Evolutionary conservation across 2,329 filamentous ascomycete species (phyloP), one percentile per base, ranked within the genome.

Genomic region (Diaporthe capsici): DNA sequence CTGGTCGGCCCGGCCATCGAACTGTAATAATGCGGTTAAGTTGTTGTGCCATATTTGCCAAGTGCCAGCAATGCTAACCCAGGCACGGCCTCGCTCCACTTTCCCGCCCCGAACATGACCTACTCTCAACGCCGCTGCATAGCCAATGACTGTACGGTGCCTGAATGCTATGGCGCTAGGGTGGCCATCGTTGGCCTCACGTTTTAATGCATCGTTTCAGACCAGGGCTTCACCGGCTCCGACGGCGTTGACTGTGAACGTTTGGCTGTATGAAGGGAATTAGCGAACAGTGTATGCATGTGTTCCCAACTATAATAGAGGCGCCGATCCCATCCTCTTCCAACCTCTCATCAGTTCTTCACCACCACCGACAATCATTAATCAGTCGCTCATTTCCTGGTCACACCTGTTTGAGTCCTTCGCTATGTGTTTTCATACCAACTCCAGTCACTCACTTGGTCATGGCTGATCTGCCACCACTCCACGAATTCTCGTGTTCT

Each of bases 101-200:
- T 70, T 55, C n/a, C 49, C 47, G 65, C 49, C 65, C 65, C 65
- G n/a, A 55, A 55, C n/a, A 39, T 55, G 65, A 28, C 65, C 65
- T 39, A 1, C 34, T 42, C n/a, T 4, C 42, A 42, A 25, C 49
- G 31, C 34, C 22, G 31, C 65, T 28, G 17, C 34, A 20, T 25
- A 12, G 42, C 65, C 47, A 70, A 70, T 70, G 31, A 8, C 49
- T 20, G n/a, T 28, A 39, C 65, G 47, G 65, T 70, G 42, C 65
- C 65, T 70, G 63, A 15, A 68, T 37, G 4, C 9, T 25, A 31
- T 53, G 15, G 10, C 3, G 15, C 65, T 42, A 70, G 13, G 63
- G 49, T 42, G 49, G 65, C 65, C 47, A 9, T 22, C 22, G 12
- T 8, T 13, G 71, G 47, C 49, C 71, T 37, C 13, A 15, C 12